Percentiles rank a stretch among this genome's conserved stretches.
phyloP scores from a whole-genome alignment of 441 rosid species.

The Syzygium malaccense region DNA sequence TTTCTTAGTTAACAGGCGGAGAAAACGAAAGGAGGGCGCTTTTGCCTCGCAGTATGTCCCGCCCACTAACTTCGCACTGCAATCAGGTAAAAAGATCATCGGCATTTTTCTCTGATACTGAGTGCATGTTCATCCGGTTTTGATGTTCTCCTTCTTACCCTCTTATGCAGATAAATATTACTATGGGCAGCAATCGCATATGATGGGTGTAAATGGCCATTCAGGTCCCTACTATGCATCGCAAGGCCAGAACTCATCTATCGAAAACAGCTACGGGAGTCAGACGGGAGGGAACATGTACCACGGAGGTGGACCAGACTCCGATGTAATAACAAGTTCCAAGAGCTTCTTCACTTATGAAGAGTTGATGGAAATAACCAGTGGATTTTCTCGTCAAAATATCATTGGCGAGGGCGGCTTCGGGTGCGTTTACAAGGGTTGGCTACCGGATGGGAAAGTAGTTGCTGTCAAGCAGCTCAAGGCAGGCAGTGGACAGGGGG shows the following conservation, averaged over 20 bases:
- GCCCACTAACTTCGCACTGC: slow-evolving; percentile 26
- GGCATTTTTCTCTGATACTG: not conserved
- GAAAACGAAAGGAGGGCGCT: slow-evolving; percentile 16
- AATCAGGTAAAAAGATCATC: slow-evolving; percentile 32
- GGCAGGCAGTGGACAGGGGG: slow-evolving; percentile 87
- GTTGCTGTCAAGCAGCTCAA: slow-evolving; percentile 88
- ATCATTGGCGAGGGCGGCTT: slow-evolving; percentile 89
- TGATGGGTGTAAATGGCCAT: slow-evolving; percentile 23
- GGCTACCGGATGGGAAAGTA: slow-evolving; percentile 36
- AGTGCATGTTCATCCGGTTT: not conserved
- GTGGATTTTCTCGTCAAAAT: slow-evolving; percentile 56
- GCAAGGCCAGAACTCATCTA: slow-evolving; percentile 19
- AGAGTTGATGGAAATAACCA: slow-evolving; percentile 63
- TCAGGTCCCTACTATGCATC: slow-evolving; percentile 26
- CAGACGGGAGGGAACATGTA: slow-evolving; percentile 14
- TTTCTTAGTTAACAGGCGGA: slow-evolving; percentile 28
- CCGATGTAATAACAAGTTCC: slow-evolving; percentile 28
- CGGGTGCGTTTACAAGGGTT: slow-evolving; percentile 71
- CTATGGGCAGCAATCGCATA: slow-evolving; percentile 28
- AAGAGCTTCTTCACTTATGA: slow-evolving; percentile 60
- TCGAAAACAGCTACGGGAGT: slow-evolving; percentile 35
- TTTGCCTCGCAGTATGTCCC: slow-evolving; percentile 34
- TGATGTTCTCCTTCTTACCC: not conserved
- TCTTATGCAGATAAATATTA: slow-evolving; percentile 38
- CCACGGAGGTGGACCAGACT: slow-evolving; percentile 32